These are phyloP conservation scores for Scheffersomyces stambukii DNA, from an alignment of 1,139 yeast genomes.

Conservation along the genomic window DNA sequence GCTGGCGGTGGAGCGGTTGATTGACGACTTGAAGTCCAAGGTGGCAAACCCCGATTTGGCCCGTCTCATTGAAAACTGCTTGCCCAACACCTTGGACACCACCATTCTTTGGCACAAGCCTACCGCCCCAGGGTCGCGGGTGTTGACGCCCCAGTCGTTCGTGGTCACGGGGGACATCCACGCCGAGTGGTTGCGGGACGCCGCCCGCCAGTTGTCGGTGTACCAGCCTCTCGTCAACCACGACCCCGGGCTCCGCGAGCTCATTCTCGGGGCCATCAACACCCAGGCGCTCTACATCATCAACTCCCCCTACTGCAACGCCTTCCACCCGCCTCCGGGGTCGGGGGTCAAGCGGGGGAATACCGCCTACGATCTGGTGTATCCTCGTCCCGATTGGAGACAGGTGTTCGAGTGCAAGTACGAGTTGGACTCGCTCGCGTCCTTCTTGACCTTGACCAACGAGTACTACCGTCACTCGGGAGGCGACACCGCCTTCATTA, in stretches of 20 bases:
- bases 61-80: conserved; percentile 71
- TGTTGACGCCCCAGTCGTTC: conserved; percentile 36
- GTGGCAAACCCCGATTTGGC: conserved; percentile 64
- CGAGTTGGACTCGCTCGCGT: conserved; percentile 82
- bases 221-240: conserved; percentile 58
- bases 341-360: conserved; percentile 51
- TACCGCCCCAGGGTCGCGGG: conserved; percentile 1
- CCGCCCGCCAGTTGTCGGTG: conserved; percentile 78
- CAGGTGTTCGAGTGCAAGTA: conserved; percentile 86
- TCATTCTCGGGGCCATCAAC: conserved; percentile 74
- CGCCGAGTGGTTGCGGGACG: conserved; percentile 87
- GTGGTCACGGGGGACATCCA: conserved; percentile 88
- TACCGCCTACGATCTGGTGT: conserved; percentile 61
- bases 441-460: conserved; percentile 70
- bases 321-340: conserved; percentile 79
- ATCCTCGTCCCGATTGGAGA: conserved; percentile 66
- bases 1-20: conserved; percentile 56
- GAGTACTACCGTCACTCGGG: conserved; percentile 59
- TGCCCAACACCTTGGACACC: conserved; percentile 87
- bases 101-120: conserved; percentile 69
- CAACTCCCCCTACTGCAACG: conserved; percentile 79
- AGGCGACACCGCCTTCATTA: conserved; percentile 48
- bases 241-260: conserved; percentile 45
- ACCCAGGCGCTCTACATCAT: conserved; percentile 67
- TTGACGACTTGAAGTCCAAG: conserved; percentile 47